phyloP scores from a whole-genome alignment of 495 filamentous ascomycete species.

The Cetradonia linearis region DNA sequence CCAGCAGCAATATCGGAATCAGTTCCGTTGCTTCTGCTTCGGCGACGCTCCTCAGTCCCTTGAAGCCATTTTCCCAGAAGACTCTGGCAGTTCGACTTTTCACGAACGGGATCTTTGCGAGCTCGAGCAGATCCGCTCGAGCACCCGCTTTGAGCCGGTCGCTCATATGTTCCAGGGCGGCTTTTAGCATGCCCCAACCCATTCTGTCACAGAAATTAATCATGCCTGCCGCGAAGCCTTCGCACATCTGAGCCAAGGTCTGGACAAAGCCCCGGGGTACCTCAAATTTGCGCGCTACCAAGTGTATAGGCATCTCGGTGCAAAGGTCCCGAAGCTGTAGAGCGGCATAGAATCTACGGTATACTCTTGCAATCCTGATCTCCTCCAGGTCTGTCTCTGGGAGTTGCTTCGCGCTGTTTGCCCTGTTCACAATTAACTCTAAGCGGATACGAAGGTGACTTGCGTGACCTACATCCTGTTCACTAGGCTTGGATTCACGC shows the following conservation, averaged over 20 bases:
- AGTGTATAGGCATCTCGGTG: constrained; percentile 64
- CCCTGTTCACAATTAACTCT: constrained; percentile 42
- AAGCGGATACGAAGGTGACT: neutral
- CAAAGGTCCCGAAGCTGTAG: constrained; percentile 74
- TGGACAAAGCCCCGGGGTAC: constrained; percentile 63
- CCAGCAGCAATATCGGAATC: constrained; percentile 57
- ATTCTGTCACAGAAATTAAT: constrained; percentile 66
- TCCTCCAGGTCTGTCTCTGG: constrained; percentile 55
- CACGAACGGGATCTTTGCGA: constrained; percentile 65
- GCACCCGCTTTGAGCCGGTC: constrained; percentile 68
- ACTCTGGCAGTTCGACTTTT: constrained; percentile 69
- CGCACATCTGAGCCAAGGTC: constrained; percentile 61
- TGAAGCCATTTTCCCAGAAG: constrained; percentile 70
- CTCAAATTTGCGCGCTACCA: constrained; percentile 59
- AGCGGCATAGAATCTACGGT: constrained; percentile 69
- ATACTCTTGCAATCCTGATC: constrained; percentile 50
- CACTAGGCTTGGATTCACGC: constrained; percentile 57
- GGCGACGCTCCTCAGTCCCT: constrained; percentile 55
- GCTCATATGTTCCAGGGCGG: constrained; percentile 67
- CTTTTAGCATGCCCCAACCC: constrained; percentile 64
- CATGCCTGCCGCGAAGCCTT: constrained; percentile 70
- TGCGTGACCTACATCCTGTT: constrained; percentile 52
- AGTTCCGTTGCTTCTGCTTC: constrained; percentile 58
- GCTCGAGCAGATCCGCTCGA: constrained; percentile 58
- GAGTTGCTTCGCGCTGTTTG: constrained; percentile 51